Conservation (phyloP, 2,329 filamentous ascomycete species). For the Periglandula ipomoeae region DNA sequence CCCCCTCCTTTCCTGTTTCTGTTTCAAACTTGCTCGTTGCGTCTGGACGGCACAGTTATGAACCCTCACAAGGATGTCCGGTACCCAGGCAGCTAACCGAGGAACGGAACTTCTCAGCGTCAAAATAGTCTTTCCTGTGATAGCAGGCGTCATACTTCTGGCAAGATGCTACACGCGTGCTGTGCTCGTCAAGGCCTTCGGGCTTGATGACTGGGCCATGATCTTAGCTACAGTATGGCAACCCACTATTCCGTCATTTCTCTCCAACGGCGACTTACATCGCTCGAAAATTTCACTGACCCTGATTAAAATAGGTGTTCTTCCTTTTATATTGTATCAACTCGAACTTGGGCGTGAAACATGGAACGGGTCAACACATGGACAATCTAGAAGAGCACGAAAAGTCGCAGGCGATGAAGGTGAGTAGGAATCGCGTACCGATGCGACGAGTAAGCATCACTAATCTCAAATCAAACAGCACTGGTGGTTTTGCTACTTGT, state of each 20-base stretch:
- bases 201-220: slow-evolving; percentile 8
- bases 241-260: too few relatives aligned
- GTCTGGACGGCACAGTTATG: too few relatives aligned
- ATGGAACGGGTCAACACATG: slow-evolving; percentile 32
- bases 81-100: slow-evolving; percentile 12
- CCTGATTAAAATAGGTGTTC: slow-evolving; percentile 23
- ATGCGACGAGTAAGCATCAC: too few relatives aligned
- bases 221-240: slow-evolving; percentile 6
- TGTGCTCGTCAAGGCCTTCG: slow-evolving; percentile 5
- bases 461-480: too few relatives aligned
- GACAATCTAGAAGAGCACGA: slow-evolving; percentile 19
- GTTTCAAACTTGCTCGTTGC: too few relatives aligned
- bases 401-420: slow-evolving; percentile 24
- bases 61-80: background rate
- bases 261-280: too few relatives aligned
- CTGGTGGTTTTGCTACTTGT: slow-evolving; percentile 30
- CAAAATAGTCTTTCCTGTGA: slow-evolving; percentile 14
- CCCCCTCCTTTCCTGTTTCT: background rate
- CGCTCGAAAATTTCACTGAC: too few relatives aligned
- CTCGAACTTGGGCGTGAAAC: slow-evolving; percentile 21
- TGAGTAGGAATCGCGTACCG: too few relatives aligned
- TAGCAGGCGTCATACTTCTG: slow-evolving; percentile 14
- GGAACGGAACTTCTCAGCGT: slow-evolving; percentile 18
- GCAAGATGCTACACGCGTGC: slow-evolving; percentile 9
- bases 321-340: slow-evolving; percentile 28